Base-by-base conservation (phyloP, 495 filamentous ascomycete species). In the Amphirosellinia nigrospora region DNA sequence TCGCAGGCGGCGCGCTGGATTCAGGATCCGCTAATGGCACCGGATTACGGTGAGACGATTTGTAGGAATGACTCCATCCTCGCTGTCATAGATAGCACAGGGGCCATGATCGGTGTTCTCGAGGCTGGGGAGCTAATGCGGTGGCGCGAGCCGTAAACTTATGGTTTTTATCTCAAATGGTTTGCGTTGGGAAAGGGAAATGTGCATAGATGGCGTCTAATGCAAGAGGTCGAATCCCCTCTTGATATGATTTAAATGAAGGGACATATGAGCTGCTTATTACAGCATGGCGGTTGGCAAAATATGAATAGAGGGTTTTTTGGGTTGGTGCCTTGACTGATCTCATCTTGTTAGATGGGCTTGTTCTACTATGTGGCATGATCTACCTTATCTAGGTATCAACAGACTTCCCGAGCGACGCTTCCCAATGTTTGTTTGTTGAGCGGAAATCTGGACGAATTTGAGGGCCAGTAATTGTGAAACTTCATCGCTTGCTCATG, bases 1-100 rank as follows among this genome's bases (percentile, higher is more conserved):
- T 66, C 72, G 8, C 70, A 80, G 32, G 85, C 84, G 16, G 78
- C 73, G 36, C 79, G 82, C 48, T 83, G 81, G 81, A 69, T 87
- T 4, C 39, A 65, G 36, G 78, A 68, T 11, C 64, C 59, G 19
- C 64, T 74, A 0, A 73, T 76, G 72, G 69, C 72, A 5, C 68
- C 74, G 9, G 78, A 67, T 28, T 52, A 43, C 9, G 62, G 67
- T 32, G 66, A 73, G 69, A 71, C 60, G 16, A 66, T 45, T 0
- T 71, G 48, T 45, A 66, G 73, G 2, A 81, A 83, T 21, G 81
- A 84, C 64, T 78, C 79, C 0, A 77, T 88, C 3, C 64, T 88
- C 0, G 83, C 79, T 10, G 78, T 82, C 0, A 73, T 84, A 66
- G 80, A 83, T 16, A 3, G 2, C 1, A 74, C 81, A 9, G 81